phyloP scores from a whole-genome alignment of 805 yeast species.

The Ogataea methylovora region DNA sequence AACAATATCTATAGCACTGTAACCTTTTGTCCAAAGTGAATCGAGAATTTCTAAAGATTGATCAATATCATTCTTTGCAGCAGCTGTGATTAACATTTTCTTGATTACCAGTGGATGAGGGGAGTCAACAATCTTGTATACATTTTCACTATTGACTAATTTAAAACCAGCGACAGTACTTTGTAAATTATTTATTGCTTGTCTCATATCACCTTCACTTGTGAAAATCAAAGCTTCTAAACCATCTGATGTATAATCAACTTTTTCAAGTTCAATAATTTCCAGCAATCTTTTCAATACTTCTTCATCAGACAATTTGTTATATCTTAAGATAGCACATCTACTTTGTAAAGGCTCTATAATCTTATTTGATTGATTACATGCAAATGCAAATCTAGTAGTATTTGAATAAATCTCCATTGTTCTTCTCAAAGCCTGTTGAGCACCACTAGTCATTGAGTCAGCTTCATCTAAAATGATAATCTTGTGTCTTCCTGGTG shows the following conservation, averaged over 20 bases:
- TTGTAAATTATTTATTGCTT: slow-evolving; percentile 90
- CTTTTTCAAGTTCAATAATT: slow-evolving; percentile 60
- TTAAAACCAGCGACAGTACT: slow-evolving; percentile 93
- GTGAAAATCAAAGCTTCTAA: slow-evolving; percentile 87
- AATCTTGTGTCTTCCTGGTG: slow-evolving; percentile 87
- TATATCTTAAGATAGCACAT: slow-evolving; percentile 88
- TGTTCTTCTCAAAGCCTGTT: slow-evolving; percentile 87
- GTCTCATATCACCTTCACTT: slow-evolving; percentile 99
- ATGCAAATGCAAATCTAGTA: slow-evolving; percentile 97
- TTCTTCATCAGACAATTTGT: slow-evolving; percentile 76
- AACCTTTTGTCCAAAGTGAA: slow-evolving; percentile 81
- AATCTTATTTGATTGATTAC: slow-evolving; percentile 89
- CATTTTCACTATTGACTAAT: slow-evolving; percentile 84
- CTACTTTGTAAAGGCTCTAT: slow-evolving; percentile 95
- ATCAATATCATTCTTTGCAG: slow-evolving; percentile 35
- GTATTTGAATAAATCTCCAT: slow-evolving; percentile 95
- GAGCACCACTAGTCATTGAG: slow-evolving; percentile 95
- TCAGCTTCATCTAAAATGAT: slow-evolving; percentile 94
- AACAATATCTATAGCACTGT: slow-evolving; percentile 87
- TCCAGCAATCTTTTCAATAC: slow-evolving; percentile 70
- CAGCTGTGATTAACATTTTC: slow-evolving; percentile 48
- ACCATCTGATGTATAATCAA: slow-evolving; percentile 82
- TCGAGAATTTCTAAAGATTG: slow-evolving; percentile 57
- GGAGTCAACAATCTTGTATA: slow-evolving; percentile 89
- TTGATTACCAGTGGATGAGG: slow-evolving; percentile 89